Conservation (phyloP, 2,329 filamentous ascomycete species). For the Neonectria coccinea region DNA sequence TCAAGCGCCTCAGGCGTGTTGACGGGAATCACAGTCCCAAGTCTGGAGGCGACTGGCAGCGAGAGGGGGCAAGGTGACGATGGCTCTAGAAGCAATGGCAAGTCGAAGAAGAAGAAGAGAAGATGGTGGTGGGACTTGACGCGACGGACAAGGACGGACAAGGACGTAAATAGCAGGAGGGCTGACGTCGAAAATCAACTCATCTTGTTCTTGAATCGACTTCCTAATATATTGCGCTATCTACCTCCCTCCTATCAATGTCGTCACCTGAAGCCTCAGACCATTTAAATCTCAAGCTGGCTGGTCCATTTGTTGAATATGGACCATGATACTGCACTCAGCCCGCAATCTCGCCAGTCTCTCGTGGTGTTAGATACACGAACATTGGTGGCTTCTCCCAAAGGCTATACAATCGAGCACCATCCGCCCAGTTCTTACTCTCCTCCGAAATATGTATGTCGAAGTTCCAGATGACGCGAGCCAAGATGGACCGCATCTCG, state of each 20-base stretch:
- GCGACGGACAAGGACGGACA: background rate
- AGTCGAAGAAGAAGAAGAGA: background rate
- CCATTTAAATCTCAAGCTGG: no score
- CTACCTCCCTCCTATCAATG: no score
- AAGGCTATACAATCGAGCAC: background rate
- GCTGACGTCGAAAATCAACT: no score
- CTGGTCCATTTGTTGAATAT: no score
- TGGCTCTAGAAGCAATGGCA: background rate
- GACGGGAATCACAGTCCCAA: slow-evolving; percentile 20
- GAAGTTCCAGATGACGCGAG: background rate
- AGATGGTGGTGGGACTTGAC: background rate
- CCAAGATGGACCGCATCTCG: background rate
- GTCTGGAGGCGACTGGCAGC: background rate
- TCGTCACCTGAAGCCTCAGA: no score
- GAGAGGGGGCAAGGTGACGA: background rate
- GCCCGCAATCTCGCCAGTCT: background rate
- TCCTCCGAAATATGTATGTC: background rate
- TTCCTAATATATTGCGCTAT: no score
- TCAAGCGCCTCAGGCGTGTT: background rate
- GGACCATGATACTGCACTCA: background rate
- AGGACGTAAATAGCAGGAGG: no score
- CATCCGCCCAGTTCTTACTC: background rate
- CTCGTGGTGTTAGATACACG: background rate
- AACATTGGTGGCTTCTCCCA: background rate
- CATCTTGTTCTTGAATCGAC: no score